phyloP scores from a whole-genome alignment of 164 flowering plant species.

The Sextonia rubra region DNA sequence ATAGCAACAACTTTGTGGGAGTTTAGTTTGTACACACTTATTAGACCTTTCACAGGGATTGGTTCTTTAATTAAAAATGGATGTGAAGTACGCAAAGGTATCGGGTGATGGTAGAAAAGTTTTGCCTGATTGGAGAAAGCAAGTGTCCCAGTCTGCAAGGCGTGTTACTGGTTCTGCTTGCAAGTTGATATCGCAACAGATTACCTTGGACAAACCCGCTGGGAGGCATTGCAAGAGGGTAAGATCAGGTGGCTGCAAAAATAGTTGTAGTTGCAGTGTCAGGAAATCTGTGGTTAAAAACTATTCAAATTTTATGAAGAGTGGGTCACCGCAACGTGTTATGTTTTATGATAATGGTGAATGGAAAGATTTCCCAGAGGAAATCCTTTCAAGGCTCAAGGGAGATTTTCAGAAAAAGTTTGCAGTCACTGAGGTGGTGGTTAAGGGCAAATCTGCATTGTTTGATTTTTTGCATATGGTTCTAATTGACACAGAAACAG shows the following conservation, averaged over 20 bases:
- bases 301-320: constrained; percentile 62
- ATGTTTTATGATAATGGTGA: constrained; percentile 58
- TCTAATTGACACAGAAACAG: constrained; percentile 50
- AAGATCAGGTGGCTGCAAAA: constrained; percentile 39
- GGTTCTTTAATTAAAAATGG: constrained; percentile 48
- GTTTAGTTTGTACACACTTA: constrained; percentile 1
- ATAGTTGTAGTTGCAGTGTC: constrained; percentile 18
- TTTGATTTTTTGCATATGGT: constrained; percentile 74
- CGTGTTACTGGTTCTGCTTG: constrained; percentile 29
- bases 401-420: constrained; percentile 51
- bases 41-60: constrained; percentile 8
- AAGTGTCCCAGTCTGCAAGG: constrained; percentile 30
- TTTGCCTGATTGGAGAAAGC: constrained; percentile 49
- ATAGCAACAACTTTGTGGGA: not conserved
- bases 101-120: constrained; percentile 53
- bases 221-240: constrained; percentile 40
- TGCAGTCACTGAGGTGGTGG: constrained; percentile 47
- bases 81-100: constrained; percentile 62
- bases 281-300: constrained; percentile 38
- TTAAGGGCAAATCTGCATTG: constrained; percentile 35
- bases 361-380: constrained; percentile 65
- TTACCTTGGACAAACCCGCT: constrained; percentile 15
- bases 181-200: not conserved
- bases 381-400: constrained; percentile 32
- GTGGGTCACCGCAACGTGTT: constrained; percentile 55